Conservation (phyloP, 768 basidiomycete genomes). For the Podaxis sp. region DNA sequence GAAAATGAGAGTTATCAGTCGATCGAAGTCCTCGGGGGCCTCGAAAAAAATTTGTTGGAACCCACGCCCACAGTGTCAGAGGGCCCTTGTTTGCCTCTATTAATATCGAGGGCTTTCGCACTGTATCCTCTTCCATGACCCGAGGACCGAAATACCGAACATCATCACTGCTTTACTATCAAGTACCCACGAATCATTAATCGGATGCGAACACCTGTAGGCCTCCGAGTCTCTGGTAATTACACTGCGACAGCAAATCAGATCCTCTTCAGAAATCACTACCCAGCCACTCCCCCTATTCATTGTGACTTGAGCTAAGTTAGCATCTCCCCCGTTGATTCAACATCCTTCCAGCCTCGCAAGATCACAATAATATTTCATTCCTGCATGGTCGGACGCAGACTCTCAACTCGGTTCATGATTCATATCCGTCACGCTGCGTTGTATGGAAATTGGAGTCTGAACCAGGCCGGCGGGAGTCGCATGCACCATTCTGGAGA, state of each 20-base stretch:
- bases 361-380: not conserved
- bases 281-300: no score
- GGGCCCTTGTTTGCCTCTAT: slow-evolving; percentile 19
- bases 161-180: not conserved
- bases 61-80: slow-evolving; percentile 14
- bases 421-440: not conserved
- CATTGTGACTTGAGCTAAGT: no score
- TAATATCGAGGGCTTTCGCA: slow-evolving; percentile 9
- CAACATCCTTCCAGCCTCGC: not conserved
- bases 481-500: not conserved
- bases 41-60: not conserved
- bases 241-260: no score
- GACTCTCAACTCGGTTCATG: not conserved
- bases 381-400: not conserved
- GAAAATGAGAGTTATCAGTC: slow-evolving; percentile 25
- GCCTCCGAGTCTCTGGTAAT: no score
- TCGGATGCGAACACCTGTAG: no score
- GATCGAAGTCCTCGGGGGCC: slow-evolving; percentile 42
- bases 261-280: no score
- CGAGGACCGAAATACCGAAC: not conserved
- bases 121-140: not conserved
- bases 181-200: no score
- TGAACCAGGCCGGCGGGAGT: not conserved
- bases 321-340: no score
- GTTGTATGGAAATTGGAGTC: not conserved